phyloP scores from a whole-genome alignment of 257 asterid genomes.

The Solanum sitiens region DNA sequence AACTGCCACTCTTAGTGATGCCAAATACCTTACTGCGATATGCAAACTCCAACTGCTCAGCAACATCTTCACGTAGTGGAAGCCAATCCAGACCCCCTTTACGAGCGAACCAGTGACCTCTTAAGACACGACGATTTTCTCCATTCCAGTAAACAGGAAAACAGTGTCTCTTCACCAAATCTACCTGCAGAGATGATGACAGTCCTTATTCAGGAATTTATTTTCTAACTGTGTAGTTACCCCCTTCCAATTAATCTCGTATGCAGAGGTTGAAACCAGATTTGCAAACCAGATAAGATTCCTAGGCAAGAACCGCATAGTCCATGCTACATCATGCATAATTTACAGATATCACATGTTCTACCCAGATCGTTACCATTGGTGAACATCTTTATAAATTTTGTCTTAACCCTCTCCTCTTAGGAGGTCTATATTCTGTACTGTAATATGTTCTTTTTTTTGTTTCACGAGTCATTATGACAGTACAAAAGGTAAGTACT shows the following conservation, averaged over 20 bases:
- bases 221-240: background rate
- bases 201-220: background rate
- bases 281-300: background rate
- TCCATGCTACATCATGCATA: background rate
- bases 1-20: background rate
- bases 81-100: conserved; percentile 96
- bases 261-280: background rate
- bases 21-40: conserved; percentile 47
- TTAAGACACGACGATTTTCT: conserved; percentile 76
- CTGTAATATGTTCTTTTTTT: background rate
- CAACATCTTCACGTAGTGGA: conserved; percentile 89
- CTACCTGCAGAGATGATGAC: conserved; percentile 45
- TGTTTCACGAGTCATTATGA: background rate
- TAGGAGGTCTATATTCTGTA: background rate
- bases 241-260: background rate
- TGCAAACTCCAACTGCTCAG: conserved; percentile 97
- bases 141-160: conserved; percentile 99
- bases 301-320: background rate
- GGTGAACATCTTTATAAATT: background rate
- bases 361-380: background rate
- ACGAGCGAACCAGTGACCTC: conserved; percentile 99
- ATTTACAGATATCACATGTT: background rate
- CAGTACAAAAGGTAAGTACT: background rate
- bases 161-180: conserved; percentile 79
- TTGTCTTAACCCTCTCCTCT: background rate